These are phyloP conservation scores for Candida takata DNA, from an alignment of 805 yeast genomes.

Conservation along the genomic window DNA sequence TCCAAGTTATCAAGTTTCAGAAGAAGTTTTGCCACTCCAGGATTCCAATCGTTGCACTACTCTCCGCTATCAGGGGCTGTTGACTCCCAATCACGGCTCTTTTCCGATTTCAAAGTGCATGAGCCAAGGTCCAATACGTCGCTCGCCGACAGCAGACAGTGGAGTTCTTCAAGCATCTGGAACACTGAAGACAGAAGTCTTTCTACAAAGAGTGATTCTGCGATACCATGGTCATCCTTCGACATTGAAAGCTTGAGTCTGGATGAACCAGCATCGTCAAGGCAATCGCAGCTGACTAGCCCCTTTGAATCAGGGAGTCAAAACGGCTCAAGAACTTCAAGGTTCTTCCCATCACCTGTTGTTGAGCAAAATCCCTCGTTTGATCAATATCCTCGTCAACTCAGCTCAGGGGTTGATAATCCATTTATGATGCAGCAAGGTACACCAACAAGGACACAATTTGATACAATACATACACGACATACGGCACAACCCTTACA, in stretches of 20 bases:
- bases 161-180: slow-evolving; percentile 23
- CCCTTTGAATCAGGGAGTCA: slow-evolving; percentile 4
- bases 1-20: slow-evolving; percentile 24
- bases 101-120: slow-evolving; percentile 4
- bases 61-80: slow-evolving; percentile 19
- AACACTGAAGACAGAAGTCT: slow-evolving; percentile 19
- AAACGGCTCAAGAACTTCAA: slow-evolving; percentile 13
- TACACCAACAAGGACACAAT: not conserved
- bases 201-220: slow-evolving; percentile 23
- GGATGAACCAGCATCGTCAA: slow-evolving; percentile 12
- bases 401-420: not conserved
- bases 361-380: slow-evolving; percentile 15
- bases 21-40: slow-evolving; percentile 9
- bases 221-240: slow-evolving; percentile 22
- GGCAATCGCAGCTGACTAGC: slow-evolving; percentile 3
- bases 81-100: slow-evolving; percentile 10
- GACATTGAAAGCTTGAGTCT: slow-evolving; percentile 16
- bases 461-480: slow-evolving; percentile 1
- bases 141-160: slow-evolving; percentile 4
- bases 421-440: not conserved
- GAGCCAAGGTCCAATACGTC: slow-evolving; percentile 1
- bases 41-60: slow-evolving; percentile 15
- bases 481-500: not conserved
- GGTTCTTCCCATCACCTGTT: slow-evolving; percentile 22
- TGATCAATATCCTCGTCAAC: slow-evolving; percentile 13